A percentile compares a stretch with the other conserved stretches of the same genome.
Conservation (phyloP, 2,329 filamentous ascomycete genomes). For the Fusarium tjaetaba region DNA sequence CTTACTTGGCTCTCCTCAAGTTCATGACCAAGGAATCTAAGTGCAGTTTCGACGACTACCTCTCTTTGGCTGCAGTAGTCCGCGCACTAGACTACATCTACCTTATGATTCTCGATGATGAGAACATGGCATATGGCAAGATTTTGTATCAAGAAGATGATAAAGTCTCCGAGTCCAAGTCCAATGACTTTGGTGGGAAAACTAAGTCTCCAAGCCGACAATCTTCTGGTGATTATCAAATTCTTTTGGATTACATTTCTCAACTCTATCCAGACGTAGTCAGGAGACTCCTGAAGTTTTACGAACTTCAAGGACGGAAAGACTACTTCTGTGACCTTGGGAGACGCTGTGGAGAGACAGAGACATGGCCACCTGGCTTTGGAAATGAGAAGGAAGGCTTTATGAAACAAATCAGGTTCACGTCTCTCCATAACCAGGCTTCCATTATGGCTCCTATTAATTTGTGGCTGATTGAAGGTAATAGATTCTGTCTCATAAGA, state of each 20-base stretch:
- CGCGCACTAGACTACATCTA: background rate
- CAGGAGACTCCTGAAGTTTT: background rate
- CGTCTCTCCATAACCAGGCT: background rate
- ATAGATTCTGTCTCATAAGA: too few relatives aligned
- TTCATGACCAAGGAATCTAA: background rate
- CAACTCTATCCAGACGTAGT: too few relatives aligned
- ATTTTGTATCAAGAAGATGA: background rate
- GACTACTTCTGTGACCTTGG: background rate
- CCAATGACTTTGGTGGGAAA: too few relatives aligned
- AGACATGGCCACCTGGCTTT: too few relatives aligned
- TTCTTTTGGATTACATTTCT: background rate
- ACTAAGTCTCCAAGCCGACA: accelerated
- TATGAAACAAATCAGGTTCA: background rate
- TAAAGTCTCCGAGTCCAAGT: background rate
- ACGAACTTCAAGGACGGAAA: background rate
- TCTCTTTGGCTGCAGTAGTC: background rate
- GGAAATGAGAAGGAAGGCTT: background rate
- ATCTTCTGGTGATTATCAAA: background rate
- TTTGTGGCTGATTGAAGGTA: background rate
- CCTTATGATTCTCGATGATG: background rate
- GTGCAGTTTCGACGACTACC: background rate
- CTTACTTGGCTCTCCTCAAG: background rate
- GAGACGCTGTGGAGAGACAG: background rate
- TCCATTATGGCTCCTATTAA: background rate
- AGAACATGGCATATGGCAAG: background rate